These are phyloP conservation scores for Cytauxzoon felis DNA, from an alignment of 169 alveolate species.

Conservation along the genomic window DNA sequence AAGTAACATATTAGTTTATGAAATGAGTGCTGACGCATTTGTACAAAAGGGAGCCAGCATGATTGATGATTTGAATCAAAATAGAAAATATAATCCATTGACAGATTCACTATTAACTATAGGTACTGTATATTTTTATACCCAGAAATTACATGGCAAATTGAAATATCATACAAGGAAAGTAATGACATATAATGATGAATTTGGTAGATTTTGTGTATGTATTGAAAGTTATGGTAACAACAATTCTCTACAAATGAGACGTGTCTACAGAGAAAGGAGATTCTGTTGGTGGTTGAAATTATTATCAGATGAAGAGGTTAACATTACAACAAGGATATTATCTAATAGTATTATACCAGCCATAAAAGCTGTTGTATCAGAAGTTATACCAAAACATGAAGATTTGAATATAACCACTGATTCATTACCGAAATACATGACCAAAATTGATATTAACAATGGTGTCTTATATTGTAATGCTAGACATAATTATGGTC, in stretches of 20 bases:
- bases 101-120: slow-evolving; percentile 22
- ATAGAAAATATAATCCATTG: not conserved
- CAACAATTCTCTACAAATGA: slow-evolving; percentile 12
- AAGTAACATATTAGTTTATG: slow-evolving; percentile 8
- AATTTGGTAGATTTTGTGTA: slow-evolving; percentile 18
- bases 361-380: no score
- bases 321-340: not conserved
- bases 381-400: no score
- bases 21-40: no score
- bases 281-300: slow-evolving; percentile 52
- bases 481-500: no score
- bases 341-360: no score
- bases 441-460: not conserved
- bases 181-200: slow-evolving; percentile 42
- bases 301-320: slow-evolving; percentile 10
- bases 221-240: slow-evolving; percentile 41
- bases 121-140: slow-evolving; percentile 38
- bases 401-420: no score
- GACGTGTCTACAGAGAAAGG: slow-evolving; percentile 32
- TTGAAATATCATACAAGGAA: slow-evolving; percentile 12
- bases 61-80: no score
- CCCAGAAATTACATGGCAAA: slow-evolving; percentile 25
- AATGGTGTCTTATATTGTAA: not conserved
- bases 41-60: no score
- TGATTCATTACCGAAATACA: not conserved